Percentiles rank a stretch among this genome's conserved stretches.
These are phyloP conservation scores for Pelargonium australe DNA, from an alignment of 441 rosid genomes.

Conservation along the genomic window DNA sequence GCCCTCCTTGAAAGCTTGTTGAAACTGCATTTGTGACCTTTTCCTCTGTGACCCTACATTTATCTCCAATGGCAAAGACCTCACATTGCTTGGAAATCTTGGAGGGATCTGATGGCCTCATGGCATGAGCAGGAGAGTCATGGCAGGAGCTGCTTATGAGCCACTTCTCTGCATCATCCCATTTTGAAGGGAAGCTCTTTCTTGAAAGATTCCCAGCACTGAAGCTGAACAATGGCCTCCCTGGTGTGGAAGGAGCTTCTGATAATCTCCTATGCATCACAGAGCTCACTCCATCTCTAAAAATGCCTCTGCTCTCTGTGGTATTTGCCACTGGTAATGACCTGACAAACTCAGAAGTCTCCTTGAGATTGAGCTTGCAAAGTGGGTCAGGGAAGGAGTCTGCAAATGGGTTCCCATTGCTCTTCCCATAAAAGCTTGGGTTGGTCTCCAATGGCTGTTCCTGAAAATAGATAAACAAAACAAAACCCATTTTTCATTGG, in stretches of 20 bases:
- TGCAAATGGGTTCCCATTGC: constrained; percentile 48
- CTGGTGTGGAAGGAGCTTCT: constrained; percentile 76
- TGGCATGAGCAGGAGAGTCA: constrained; percentile 51
- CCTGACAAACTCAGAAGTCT: constrained; percentile 67
- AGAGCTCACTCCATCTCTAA: constrained; percentile 24
- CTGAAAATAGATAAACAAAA: constrained; percentile 18
- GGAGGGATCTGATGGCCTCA: too few relatives aligned
- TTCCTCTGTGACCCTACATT: too few relatives aligned
- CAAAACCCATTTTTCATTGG: constrained; percentile 15
- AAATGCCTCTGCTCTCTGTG: too few relatives aligned
- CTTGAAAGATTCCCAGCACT: constrained; percentile 18
- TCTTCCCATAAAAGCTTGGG: constrained; percentile 34
- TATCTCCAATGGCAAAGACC: neutral
- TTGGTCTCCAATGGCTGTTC: constrained; percentile 38
- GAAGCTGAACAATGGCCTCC: constrained; percentile 75
- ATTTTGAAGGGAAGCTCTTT: constrained; percentile 76
- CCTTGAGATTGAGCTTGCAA: constrained; percentile 64
- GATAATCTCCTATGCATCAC: constrained; percentile 35
- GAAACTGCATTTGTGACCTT: constrained; percentile 18
- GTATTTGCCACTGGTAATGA: constrained; percentile 36
- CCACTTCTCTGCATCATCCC: constrained; percentile 98
- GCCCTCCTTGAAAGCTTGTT: constrained; percentile 10
- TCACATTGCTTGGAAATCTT: constrained; percentile 32
- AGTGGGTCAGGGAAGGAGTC: constrained; percentile 54
- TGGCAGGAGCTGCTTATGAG: constrained; percentile 29